phyloP scores from a whole-genome alignment of 805 yeast species.

The Wickerhamomyces queroliae region DNA sequence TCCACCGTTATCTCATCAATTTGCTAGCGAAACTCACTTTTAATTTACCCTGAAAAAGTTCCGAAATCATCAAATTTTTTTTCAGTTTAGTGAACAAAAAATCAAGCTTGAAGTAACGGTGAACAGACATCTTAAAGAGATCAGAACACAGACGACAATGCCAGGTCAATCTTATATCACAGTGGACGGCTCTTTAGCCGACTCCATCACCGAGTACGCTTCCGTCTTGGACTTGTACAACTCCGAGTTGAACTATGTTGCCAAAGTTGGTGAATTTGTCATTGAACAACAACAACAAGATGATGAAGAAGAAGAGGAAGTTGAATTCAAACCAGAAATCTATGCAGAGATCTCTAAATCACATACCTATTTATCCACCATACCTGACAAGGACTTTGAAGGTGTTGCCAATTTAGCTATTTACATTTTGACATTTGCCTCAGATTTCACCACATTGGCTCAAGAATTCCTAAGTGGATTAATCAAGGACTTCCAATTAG shows the following conservation, averaged over 20 bases:
- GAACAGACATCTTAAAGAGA: too few relatives aligned
- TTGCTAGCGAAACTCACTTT: too few relatives aligned
- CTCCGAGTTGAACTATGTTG: constrained; percentile 9
- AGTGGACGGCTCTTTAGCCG: constrained; percentile 36
- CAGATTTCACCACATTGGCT: constrained; percentile 2
- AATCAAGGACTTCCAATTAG: constrained; percentile 1
- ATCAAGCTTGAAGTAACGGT: too few relatives aligned
- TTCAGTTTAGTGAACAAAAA: too few relatives aligned
- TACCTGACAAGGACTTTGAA: constrained; percentile 23
- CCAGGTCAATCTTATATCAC: constrained; percentile 19
- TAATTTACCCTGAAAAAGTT: too few relatives aligned
- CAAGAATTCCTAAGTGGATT: constrained; percentile 1
- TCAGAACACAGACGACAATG: constrained; percentile 3
- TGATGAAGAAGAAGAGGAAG: constrained; percentile 13
- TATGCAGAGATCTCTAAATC: constrained; percentile 13
- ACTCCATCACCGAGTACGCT: constrained; percentile 26
- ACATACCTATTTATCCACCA: constrained; percentile 6
- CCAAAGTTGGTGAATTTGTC: constrained; percentile 12
- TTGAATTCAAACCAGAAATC: constrained; percentile 12
- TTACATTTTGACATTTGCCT: constrained; percentile 13
- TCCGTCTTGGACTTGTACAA: constrained; percentile 22
- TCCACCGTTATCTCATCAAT: too few relatives aligned
- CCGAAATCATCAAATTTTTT: too few relatives aligned
- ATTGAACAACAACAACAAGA: constrained; percentile 7
- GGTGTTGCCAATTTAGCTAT: constrained; percentile 19